Evolutionary conservation across 164 flowering plant genomes (phyloP).

Genomic region (Dillenia turbinata): DNA sequence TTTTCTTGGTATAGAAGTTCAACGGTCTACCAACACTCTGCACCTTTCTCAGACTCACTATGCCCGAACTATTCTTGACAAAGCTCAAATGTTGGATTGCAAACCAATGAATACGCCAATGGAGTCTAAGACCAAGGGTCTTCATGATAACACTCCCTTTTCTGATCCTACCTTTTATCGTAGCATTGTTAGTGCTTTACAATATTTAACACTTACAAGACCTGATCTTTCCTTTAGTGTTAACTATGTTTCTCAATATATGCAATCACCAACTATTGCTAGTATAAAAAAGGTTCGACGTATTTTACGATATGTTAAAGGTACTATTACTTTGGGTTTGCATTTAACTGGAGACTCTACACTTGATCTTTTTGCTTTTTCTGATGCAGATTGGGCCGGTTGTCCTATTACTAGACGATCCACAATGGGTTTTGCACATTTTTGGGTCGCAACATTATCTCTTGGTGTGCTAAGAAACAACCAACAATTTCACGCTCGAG

Average conservation of each 20-base stretch:
- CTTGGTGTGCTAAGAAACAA: conserved; percentile 3
- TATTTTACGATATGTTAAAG: background rate
- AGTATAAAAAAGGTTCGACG: background rate
- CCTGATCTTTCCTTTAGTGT: background rate
- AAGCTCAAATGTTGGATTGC: background rate
- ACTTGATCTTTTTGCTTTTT: background rate
- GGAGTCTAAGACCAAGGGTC: too few species aligned
- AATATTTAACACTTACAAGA: too few species aligned
- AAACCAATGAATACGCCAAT: background rate
- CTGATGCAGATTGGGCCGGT: background rate
- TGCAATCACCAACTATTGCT: background rate
- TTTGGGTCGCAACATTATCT: background rate
- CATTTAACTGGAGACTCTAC: background rate
- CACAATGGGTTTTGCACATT: too few species aligned
- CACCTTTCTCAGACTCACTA: background rate
- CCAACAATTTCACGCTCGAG: conserved; percentile 3
- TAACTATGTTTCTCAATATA: background rate
- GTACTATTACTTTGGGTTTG: background rate
- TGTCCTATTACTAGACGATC: too few species aligned
- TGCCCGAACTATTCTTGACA: background rate
- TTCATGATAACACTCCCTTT: too few species aligned
- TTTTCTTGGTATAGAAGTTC: background rate
- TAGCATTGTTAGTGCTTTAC: too few species aligned
- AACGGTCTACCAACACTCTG: background rate
- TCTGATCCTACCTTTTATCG: too few species aligned